phyloP scores from a whole-genome alignment of 352 stramenopile species.

The Peronospora tabacina region DNA sequence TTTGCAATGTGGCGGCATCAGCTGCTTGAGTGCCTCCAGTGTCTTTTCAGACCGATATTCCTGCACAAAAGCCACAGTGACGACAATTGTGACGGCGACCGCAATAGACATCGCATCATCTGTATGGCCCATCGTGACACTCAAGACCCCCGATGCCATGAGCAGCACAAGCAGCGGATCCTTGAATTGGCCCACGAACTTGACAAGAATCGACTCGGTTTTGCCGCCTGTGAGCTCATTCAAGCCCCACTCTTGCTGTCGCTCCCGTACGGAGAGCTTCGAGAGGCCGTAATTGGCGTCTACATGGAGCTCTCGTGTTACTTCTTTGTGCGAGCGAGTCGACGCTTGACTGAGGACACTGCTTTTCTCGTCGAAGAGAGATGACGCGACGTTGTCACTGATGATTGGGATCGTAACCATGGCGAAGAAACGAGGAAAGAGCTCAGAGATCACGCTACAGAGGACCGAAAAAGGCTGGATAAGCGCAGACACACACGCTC shows the following conservation, averaged over 20 bases:
- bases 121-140: slow-evolving; percentile 88
- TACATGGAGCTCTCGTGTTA: slow-evolving; percentile 57
- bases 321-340: slow-evolving; percentile 43
- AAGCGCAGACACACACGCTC: too few species aligned
- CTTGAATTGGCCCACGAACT: slow-evolving; percentile 93
- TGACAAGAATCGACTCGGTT: slow-evolving; percentile 82
- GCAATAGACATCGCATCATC: slow-evolving; percentile 94
- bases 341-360: slow-evolving; percentile 30
- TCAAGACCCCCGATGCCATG: slow-evolving; percentile 88
- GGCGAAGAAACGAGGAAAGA: too few species aligned
- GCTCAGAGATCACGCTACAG: too few species aligned
- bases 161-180: slow-evolving; percentile 96
- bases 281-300: slow-evolving; percentile 58
- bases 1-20: slow-evolving; percentile 69
- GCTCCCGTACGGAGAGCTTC: slow-evolving; percentile 42
- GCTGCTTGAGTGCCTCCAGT: slow-evolving; percentile 72
- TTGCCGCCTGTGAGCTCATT: slow-evolving; percentile 71
- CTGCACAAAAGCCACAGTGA: slow-evolving; percentile 92
- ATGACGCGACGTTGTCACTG: slow-evolving; percentile 5
- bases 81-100: slow-evolving; percentile 94
- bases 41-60: slow-evolving; percentile 85
- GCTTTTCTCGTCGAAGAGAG: slow-evolving; percentile 14
- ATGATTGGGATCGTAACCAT: neutral
- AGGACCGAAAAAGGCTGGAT: too few species aligned
- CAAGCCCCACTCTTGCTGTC: slow-evolving; percentile 57